A percentile compares a stretch with the other conserved stretches of the same genome.
Evolutionary conservation across 2,329 filamentous ascomycete species (phyloP).

Genomic region (Ophiocordyceps australis): DNA sequence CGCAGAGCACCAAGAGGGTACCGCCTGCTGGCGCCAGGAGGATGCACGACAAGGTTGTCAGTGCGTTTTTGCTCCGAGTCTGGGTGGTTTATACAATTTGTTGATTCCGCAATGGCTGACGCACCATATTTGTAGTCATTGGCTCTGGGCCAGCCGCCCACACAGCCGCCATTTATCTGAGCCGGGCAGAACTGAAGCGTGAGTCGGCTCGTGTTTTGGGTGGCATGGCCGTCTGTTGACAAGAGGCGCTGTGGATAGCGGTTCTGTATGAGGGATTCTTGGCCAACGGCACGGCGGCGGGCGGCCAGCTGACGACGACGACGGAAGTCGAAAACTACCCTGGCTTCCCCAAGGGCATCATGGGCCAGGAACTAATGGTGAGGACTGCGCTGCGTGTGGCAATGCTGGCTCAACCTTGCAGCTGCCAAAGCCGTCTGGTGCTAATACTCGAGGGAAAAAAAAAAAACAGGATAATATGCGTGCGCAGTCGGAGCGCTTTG

Average conservation of each 20-base stretch:
- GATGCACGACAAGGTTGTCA: slow-evolving; percentile 89
- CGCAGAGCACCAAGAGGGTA: slow-evolving; percentile 31
- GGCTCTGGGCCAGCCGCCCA: slow-evolving; percentile 95
- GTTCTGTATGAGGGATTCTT: slow-evolving; percentile 97
- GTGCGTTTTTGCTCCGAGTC: slow-evolving; percentile 29
- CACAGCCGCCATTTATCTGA: slow-evolving; percentile 91
- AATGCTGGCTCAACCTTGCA: no score
- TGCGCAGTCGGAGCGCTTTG: slow-evolving; percentile 77
- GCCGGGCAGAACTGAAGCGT: slow-evolving; percentile 83
- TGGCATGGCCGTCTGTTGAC: no score
- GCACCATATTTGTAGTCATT: slow-evolving; percentile 33
- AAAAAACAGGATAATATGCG: slow-evolving; percentile 91
- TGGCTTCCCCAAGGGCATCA: slow-evolving; percentile 79
- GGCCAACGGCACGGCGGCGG: slow-evolving; percentile 88
- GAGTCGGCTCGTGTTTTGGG: slow-evolving; percentile 17
- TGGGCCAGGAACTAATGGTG: slow-evolving; percentile 75
- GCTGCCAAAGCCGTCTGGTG: no score
- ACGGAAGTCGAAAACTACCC: slow-evolving; percentile 98
- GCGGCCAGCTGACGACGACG: slow-evolving; percentile 92
- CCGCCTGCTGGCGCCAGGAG: slow-evolving; percentile 25
- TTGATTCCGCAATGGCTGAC: no score
- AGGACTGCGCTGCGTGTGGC: slow-evolving; percentile 5
- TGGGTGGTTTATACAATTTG: no score
- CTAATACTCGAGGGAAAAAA: no score
- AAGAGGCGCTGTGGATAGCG: slow-evolving; percentile 21